A percentile compares a stretch with the other conserved stretches of the same genome.
Conservation (phyloP, 1,284 basidiomycete genomes). For the Ustilago xerochloae region DNA sequence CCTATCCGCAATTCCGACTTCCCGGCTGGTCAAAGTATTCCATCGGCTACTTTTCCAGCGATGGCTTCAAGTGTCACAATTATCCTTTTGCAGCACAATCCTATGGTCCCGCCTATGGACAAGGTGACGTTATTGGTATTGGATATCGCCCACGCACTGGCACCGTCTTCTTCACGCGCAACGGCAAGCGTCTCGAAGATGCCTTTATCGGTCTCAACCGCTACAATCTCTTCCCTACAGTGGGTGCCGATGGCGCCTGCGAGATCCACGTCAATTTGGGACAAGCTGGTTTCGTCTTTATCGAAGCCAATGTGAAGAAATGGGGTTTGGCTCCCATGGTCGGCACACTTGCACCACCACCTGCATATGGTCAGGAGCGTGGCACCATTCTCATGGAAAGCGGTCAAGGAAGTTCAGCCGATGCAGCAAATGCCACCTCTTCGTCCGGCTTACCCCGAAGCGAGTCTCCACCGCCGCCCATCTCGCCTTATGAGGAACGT, state of each 20-base stretch:
- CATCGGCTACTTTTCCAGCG: constrained; percentile 91
- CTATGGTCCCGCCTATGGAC: constrained; percentile 85
- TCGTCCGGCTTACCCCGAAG: constrained; percentile 4
- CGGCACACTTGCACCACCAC: constrained; percentile 66
- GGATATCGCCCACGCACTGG: constrained; percentile 66
- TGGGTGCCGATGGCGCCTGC: constrained; percentile 64
- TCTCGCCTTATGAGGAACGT: constrained; percentile 48
- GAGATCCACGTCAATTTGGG: constrained; percentile 67
- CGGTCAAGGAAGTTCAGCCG: constrained; percentile 41
- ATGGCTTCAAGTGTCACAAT: constrained; percentile 96
- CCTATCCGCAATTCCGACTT: constrained; percentile 65
- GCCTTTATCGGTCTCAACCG: constrained; percentile 65
- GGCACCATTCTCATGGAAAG: constrained; percentile 68
- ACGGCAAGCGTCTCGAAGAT: constrained; percentile 65
- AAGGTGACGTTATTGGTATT: constrained; percentile 74
- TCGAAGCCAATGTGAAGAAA: constrained; percentile 68
- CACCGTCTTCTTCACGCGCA: constrained; percentile 67
- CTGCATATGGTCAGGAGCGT: constrained; percentile 66
- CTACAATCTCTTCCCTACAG: constrained; percentile 66
- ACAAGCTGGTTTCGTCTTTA: constrained; percentile 68
- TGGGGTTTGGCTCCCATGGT: constrained; percentile 68
- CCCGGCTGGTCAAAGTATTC: constrained; percentile 85
- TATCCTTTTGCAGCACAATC: constrained; percentile 91
- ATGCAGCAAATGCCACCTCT: constrained; percentile 4
- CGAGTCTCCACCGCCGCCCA: constrained; percentile 44